Evolutionary conservation across 768 basidiomycete species (phyloP).

Genomic region (Trametes villosa): DNA sequence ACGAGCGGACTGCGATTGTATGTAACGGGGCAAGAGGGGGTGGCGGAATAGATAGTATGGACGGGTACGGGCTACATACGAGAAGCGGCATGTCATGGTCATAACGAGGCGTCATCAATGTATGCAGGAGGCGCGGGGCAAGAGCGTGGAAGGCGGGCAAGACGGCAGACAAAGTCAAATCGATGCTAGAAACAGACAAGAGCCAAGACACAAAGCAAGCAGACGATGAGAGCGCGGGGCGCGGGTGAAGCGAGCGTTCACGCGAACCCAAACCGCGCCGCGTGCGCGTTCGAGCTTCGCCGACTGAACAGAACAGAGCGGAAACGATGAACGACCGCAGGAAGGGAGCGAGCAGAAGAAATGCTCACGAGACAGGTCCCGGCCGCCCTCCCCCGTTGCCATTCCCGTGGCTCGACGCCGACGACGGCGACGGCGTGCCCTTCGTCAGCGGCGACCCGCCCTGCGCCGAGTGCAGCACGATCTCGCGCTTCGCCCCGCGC

Average conservation of each 20-base stretch:
- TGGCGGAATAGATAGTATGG: not conserved
- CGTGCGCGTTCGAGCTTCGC: slow-evolving; percentile 7
- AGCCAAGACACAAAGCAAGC: not conserved
- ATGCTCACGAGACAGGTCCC: slow-evolving; percentile 19
- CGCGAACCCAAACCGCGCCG: slow-evolving; percentile 8
- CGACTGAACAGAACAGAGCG: not conserved
- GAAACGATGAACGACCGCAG: slow-evolving; percentile 10
- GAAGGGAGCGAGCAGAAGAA: too few relatives aligned
- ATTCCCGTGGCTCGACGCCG: slow-evolving; percentile 45
- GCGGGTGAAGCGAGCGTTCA: not conserved
- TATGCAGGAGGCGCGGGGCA: not conserved
- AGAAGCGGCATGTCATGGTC: slow-evolving; percentile 2
- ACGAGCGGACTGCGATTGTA: not conserved
- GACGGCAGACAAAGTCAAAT: not conserved
- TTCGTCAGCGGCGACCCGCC: slow-evolving; percentile 49
- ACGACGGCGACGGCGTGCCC: slow-evolving; percentile 58
- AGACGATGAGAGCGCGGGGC: not conserved
- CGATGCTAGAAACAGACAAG: not conserved
- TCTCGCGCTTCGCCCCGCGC: slow-evolving; percentile 54
- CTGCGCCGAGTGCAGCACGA: slow-evolving; percentile 52
- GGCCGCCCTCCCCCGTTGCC: slow-evolving; percentile 13
- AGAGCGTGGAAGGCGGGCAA: not conserved
- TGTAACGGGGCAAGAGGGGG: not conserved
- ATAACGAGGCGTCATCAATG: slow-evolving; percentile 5
- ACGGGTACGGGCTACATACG: slow-evolving; percentile 12